Conservation (phyloP, 139 green algal genomes). For the Volvox africanus region DNA sequence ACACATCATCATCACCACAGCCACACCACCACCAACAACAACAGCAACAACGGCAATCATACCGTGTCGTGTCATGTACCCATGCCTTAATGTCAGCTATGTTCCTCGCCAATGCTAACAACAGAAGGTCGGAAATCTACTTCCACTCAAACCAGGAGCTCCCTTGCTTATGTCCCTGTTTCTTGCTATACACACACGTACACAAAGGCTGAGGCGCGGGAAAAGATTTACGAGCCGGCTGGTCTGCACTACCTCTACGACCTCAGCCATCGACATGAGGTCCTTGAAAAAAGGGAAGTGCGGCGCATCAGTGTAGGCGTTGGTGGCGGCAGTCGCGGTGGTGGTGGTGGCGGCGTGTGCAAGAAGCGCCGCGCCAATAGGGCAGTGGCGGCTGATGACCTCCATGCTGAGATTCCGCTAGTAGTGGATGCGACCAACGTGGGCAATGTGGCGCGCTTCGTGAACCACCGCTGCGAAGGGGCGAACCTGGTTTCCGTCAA, state of each 20-base stretch:
- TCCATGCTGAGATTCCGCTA: not conserved
- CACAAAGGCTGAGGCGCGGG: not conserved
- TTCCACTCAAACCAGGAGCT: not conserved
- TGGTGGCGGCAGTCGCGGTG: not conserved
- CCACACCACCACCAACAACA: no score
- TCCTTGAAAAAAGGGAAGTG: not conserved
- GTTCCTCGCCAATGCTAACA: not conserved
- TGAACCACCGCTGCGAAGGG: conserved; percentile 78
- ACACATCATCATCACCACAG: no score
- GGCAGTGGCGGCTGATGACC: not conserved
- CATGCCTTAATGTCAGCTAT: no score
- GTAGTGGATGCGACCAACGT: conserved; percentile 67
- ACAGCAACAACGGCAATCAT: no score
- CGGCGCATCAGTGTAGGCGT: not conserved
- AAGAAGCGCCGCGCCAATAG: not conserved
- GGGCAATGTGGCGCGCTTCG: conserved; percentile 77
- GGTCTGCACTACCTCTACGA: conserved; percentile 26
- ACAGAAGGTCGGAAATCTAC: no score
- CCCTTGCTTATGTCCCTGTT: not conserved
- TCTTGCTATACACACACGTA: no score
- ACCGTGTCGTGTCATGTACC: no score
- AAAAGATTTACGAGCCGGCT: not conserved
- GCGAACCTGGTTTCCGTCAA: conserved; percentile 62
- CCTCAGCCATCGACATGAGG: not conserved
- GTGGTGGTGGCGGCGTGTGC: not conserved